phyloP scores from a whole-genome alignment of 331 rosid species.

The Malus hybrid region DNA sequence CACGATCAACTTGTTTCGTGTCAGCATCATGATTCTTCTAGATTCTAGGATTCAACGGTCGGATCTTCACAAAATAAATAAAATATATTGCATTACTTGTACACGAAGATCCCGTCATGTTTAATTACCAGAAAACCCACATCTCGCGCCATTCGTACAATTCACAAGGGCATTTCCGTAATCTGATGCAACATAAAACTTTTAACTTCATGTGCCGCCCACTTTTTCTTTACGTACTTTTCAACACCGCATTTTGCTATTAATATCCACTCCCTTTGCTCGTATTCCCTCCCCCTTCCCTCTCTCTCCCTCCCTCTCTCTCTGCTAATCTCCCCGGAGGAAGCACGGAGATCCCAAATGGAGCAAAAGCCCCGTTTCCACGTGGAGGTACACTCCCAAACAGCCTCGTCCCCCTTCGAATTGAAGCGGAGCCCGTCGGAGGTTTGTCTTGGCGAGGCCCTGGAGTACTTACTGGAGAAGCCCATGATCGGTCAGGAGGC shows the following conservation, averaged over 20 bases:
- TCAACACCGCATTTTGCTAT: not conserved
- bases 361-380: slow-evolving; percentile 12
- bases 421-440: slow-evolving; percentile 35
- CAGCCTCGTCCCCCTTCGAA: slow-evolving; percentile 2
- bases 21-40: not conserved
- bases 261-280: not conserved
- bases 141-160: not conserved
- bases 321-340: not conserved
- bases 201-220: slow-evolving; percentile 53
- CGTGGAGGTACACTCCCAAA: slow-evolving; percentile 1
- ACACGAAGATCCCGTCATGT: slow-evolving; percentile 3
- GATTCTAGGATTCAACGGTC: slow-evolving; percentile 6
- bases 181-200: not conserved
- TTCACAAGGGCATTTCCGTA: slow-evolving; percentile 12
- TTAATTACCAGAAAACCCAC: not conserved
- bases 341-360: slow-evolving; percentile 4
- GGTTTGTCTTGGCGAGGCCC: slow-evolving; percentile 19
- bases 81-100: slow-evolving; percentile 9
- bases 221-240: slow-evolving; percentile 11
- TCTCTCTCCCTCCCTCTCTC: not conserved
- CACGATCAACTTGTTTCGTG: not conserved
- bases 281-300: slow-evolving; percentile 20
- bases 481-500: not conserved
- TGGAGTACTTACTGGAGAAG: slow-evolving; percentile 20
- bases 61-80: not conserved